Conservation (phyloP, 768 basidiomycete species). For the Phanerochaete carnosa region DNA sequence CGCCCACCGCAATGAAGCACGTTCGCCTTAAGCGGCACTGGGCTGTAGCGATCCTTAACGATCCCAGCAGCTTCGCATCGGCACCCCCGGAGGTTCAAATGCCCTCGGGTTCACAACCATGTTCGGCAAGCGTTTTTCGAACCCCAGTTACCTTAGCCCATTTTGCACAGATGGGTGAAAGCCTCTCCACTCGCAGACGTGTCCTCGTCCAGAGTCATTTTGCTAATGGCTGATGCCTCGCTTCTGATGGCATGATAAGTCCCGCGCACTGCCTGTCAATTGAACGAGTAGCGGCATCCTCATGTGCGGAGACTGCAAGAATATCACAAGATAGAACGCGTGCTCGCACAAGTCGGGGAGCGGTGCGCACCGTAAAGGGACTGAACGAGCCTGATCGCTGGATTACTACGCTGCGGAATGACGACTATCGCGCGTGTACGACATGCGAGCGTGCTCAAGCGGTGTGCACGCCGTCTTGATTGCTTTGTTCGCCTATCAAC, state of each 20-base stretch:
- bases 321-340: not conserved
- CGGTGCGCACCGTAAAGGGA: not conserved
- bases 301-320: not conserved
- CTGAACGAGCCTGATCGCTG: not conserved
- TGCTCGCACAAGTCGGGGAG: not conserved
- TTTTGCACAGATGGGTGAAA: not conserved
- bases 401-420: not conserved
- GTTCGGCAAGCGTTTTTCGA: not conserved
- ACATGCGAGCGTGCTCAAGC: not conserved
- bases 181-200: constrained; percentile 1
- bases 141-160: not conserved
- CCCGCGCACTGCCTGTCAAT: not conserved
- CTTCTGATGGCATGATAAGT: not conserved
- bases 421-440: not conserved
- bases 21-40: not conserved
- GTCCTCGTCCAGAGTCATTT: too few species aligned
- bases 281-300: not conserved
- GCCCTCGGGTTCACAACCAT: not conserved
- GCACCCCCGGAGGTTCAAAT: not conserved
- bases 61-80: not conserved
- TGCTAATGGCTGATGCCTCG: not conserved
- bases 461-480: not conserved
- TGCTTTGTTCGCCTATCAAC: too few species aligned
- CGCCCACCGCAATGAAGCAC: not conserved
- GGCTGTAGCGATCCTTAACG: not conserved